Base-by-base conservation (phyloP, 139 green algal genomes). In the Desmodesmus armatus region DNA sequence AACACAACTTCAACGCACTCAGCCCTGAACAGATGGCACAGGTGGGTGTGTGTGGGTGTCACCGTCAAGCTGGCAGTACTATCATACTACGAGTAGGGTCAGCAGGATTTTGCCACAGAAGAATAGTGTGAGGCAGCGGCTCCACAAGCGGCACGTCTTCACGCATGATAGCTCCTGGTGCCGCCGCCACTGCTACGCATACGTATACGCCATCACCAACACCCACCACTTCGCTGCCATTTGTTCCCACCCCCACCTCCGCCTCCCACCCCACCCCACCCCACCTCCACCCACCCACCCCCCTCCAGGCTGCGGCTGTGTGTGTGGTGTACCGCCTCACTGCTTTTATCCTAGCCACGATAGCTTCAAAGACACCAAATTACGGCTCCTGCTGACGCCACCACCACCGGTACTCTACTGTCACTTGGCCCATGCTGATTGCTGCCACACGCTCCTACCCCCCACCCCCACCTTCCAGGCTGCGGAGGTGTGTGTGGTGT, bases 11-110 rank as follows among this genome's bases (percentile, higher is more conserved):
- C 37, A 37, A 11, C 0, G 76, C 71, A 25, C 55, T 82, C 53
- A 73, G 2, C 9, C 41, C 76, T 31, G 76, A 82, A 1, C 76
- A 82, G 76, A 35, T 82, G 33, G 41, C 76, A 55, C 76, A 82
- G 76, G 76, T 82, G 62, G 33, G 41, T 69, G 60, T 33, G 60
- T 9, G 47, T 13, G 13, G 7, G 47, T 55, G 7, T 13, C 13
- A 13, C 13, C 7, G 47, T 13, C 7, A 21, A 21, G 47, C 47
- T 55, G 47, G 47, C 47, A 21, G 7, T 7, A 13, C 7, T 55
- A 13, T 13, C 13, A 13, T 55, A 13, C 47, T 55, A 13, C 9
- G 47, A 55, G 7, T n/a, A n/a, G n/a, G n/a, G n/a, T n/a, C n/a
- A n/a, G n/a, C n/a, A n/a, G n/a, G n/a, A n/a, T n/a, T n/a, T n/a